Percentiles rank a stretch among this genome's conserved stretches.
phyloP scores from a whole-genome alignment of 2,329 filamentous ascomycete species.

The Colletotrichum somersetense region DNA sequence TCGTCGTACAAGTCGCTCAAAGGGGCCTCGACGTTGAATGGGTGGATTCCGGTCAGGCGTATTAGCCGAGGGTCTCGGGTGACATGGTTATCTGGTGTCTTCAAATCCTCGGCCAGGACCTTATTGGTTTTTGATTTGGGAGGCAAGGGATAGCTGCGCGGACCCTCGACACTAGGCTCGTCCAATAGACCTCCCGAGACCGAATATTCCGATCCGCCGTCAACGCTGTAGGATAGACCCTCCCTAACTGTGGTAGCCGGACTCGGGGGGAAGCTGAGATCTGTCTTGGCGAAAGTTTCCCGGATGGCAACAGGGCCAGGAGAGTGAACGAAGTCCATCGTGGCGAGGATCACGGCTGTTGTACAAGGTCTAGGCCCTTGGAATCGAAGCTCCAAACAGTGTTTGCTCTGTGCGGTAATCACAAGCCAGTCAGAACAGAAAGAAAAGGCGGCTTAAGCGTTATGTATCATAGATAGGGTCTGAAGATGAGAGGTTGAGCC shows the following conservation, averaged over 20 bases:
- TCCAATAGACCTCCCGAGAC: slow-evolving; percentile 33
- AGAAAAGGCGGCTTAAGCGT: background rate
- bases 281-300: slow-evolving; percentile 32
- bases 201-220: slow-evolving; percentile 42
- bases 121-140: slow-evolving; percentile 71
- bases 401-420: slow-evolving; percentile 1
- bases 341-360: background rate
- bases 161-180: slow-evolving; percentile 39
- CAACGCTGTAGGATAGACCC: slow-evolving; percentile 53
- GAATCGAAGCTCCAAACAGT: background rate
- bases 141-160: slow-evolving; percentile 72
- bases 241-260: slow-evolving; percentile 56
- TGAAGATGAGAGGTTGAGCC: background rate
- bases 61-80: slow-evolving; percentile 85
- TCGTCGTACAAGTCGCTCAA: slow-evolving; percentile 80
- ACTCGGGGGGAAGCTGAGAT: slow-evolving; percentile 52
- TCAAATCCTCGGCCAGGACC: slow-evolving; percentile 80
- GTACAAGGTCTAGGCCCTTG: background rate
- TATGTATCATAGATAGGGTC: background rate
- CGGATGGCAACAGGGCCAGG: slow-evolving; percentile 6
- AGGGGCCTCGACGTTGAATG: slow-evolving; percentile 91
- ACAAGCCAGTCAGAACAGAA: slow-evolving; percentile 1
- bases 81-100: slow-evolving; percentile 87
- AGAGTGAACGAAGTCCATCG: slow-evolving; percentile 23
- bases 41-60: slow-evolving; percentile 87